A percentile compares a stretch with the other conserved stretches of the same genome.
Conservation (phyloP, 495 filamentous ascomycete genomes). For the Terfezia boudieri region DNA sequence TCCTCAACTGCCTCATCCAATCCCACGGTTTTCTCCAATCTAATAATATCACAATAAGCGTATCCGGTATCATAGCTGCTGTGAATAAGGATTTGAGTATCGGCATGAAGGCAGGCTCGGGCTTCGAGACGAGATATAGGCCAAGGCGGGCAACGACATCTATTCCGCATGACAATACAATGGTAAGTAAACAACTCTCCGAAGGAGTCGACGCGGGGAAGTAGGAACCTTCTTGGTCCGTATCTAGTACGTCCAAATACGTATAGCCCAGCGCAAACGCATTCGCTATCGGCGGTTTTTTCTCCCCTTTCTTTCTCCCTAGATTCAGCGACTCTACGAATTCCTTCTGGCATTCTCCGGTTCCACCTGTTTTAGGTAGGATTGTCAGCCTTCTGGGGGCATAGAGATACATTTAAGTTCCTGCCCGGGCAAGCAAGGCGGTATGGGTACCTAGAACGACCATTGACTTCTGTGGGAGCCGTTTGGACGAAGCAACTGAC, state of each 20-base stretch:
- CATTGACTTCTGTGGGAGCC: slow-evolving; percentile 78
- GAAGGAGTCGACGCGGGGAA: background rate
- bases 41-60: slow-evolving; percentile 64
- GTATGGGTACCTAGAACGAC: slow-evolving; percentile 45
- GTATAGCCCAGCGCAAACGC: slow-evolving; percentile 87
- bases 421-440: too few species aligned
- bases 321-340: slow-evolving; percentile 56
- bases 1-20: slow-evolving; percentile 68
- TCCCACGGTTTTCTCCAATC: slow-evolving; percentile 88
- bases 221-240: slow-evolving; percentile 65
- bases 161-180: slow-evolving; percentile 15
- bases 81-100: slow-evolving; percentile 72
- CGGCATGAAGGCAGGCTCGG: slow-evolving; percentile 59
- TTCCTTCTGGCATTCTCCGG: slow-evolving; percentile 69
- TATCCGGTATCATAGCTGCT: slow-evolving; percentile 64
- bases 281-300: slow-evolving; percentile 65
- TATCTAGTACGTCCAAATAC: slow-evolving; percentile 83
- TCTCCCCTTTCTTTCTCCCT: slow-evolving; percentile 36
- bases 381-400: too few species aligned
- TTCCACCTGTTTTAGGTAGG: slow-evolving; percentile 37
- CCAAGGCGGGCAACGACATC: slow-evolving; percentile 84
- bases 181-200: slow-evolving; percentile 1
- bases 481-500: slow-evolving; percentile 69
- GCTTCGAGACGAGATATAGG: slow-evolving; percentile 66
- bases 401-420: too few species aligned